Base-by-base conservation (phyloP, 352 stramenopile species). In the Phytophthora pini region DNA sequence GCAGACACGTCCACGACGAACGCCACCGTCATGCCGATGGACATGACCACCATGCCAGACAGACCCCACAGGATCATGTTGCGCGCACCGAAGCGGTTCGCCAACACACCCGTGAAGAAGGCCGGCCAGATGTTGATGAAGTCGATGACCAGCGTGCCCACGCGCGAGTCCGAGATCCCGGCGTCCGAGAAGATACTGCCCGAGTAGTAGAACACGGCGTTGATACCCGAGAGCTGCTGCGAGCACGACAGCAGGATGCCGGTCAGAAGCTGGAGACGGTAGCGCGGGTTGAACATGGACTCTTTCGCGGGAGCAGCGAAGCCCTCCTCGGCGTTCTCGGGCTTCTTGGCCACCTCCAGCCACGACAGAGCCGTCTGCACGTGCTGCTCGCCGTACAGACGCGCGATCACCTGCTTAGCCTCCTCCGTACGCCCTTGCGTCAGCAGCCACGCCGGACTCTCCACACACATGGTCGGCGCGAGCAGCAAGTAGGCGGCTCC, bases 131-230 rank as follows among this genome's bases (percentile, higher is more conserved):
- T 43, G 13, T 43, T 43, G 38, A 43, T 43, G 13, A 43, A 43
- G 38, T 43, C 38, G 38, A 43, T 43, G 38, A 43, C 13, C 13
- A 43, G 13, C 13, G 38, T 43, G 38, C 38, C 38, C 4, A 43
- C 38, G 4, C 38, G 38, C 12, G 38, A 43, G 38, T 43, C 38
- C 38, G 38, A 43, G 38, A 43, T 43, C 2, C 38, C 38, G 12
- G 38, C 38, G 38, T 43, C 38, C 38, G 38, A 43, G 38, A 43
- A 43, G 38, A 43, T 43, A 10, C 38, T 43, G 13, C 38, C 38
- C 13, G 38, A 43, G 38, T 43, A 43, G n/a, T 43, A 43, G 38
- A 43, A 43, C 38, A 43, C 38, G 38, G 38, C 38, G 13, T 43
- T 43, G 38, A 43, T 43, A 43, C 38, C 38, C 38, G 38, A 43